Conservation (phyloP, 768 basidiomycete species). For the Gymnopilus junonius region DNA sequence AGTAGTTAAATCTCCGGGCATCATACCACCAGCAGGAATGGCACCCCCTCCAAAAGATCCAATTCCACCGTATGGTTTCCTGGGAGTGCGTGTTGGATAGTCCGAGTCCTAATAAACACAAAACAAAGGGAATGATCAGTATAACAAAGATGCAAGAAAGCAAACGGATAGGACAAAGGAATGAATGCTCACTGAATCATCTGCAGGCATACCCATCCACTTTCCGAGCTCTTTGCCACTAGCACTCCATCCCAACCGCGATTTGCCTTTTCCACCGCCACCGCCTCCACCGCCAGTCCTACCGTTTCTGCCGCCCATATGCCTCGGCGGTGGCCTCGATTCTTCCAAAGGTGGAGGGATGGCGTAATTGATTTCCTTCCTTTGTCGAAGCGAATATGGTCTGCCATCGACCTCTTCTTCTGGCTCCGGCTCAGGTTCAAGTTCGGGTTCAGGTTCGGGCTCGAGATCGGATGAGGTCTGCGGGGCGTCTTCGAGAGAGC, state of each 20-base stretch:
- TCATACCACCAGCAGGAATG: constrained; percentile 55
- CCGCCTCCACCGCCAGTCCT: constrained; percentile 37
- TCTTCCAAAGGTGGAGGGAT: constrained; percentile 85
- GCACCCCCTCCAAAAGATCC: constrained; percentile 60
- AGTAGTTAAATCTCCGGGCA: constrained; percentile 67
- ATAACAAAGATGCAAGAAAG: not conserved
- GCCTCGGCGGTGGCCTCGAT: constrained; percentile 47
- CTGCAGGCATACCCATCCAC: constrained; percentile 75
- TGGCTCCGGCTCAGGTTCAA: constrained; percentile 46
- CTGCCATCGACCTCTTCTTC: constrained; percentile 58
- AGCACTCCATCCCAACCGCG: constrained; percentile 76
- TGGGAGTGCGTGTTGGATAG: constrained; percentile 63
- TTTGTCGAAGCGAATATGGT: constrained; percentile 69
- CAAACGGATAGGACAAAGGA: not conserved
- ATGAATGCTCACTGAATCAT: constrained; percentile 64
- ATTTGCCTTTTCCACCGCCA: constrained; percentile 34
- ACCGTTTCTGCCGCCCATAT: constrained; percentile 31
- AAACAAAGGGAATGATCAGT: not conserved
- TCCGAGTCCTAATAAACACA: constrained; percentile 67
- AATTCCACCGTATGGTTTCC: constrained; percentile 62
- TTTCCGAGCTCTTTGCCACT: constrained; percentile 75
- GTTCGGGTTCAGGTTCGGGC: constrained; percentile 33
- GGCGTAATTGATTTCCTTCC: constrained; percentile 76
- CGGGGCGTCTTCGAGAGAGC: constrained; percentile 58
- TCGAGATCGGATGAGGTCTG: constrained; percentile 50